phyloP scores from a whole-genome alignment of 306 rosid genomes.

The Luffa acutangula region DNA sequence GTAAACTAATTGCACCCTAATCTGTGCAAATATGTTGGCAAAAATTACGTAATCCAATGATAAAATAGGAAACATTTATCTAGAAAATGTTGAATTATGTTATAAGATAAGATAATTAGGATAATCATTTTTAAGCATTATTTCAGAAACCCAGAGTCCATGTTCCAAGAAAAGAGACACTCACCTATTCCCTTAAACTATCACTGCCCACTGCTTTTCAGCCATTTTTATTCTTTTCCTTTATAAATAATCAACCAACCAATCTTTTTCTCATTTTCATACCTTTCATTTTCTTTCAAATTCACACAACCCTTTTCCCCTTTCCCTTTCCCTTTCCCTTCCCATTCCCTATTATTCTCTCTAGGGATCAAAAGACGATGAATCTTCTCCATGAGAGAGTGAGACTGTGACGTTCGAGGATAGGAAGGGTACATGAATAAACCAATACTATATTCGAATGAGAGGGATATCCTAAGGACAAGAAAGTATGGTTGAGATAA shows the following conservation, averaged over 20 bases:
- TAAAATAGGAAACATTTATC: background rate
- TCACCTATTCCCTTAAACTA: background rate
- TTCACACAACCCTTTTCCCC: too few species aligned
- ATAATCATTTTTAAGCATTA: background rate
- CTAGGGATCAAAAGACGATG: background rate
- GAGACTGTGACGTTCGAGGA: too few species aligned
- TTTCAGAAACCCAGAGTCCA: background rate
- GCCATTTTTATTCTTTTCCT: background rate
- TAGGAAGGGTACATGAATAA: too few species aligned
- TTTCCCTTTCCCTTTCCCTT: too few species aligned
- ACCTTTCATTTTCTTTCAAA: background rate
- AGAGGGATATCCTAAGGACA: too few species aligned
- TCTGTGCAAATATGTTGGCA: background rate
- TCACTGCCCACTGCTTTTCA: background rate
- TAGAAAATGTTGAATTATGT: background rate
- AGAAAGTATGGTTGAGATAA: too few species aligned
- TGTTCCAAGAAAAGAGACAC: background rate
- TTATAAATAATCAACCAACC: background rate
- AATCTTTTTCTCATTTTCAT: background rate
- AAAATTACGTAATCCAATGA: background rate
- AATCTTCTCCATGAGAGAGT: too few species aligned
- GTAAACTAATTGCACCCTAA: background rate
- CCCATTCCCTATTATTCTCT: too few species aligned
- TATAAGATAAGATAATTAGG: background rate
- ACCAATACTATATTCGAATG: too few species aligned